Evolutionary conservation across 805 yeast genomes (phyloP).

Genomic region (Saturnispora gosingensis): DNA sequence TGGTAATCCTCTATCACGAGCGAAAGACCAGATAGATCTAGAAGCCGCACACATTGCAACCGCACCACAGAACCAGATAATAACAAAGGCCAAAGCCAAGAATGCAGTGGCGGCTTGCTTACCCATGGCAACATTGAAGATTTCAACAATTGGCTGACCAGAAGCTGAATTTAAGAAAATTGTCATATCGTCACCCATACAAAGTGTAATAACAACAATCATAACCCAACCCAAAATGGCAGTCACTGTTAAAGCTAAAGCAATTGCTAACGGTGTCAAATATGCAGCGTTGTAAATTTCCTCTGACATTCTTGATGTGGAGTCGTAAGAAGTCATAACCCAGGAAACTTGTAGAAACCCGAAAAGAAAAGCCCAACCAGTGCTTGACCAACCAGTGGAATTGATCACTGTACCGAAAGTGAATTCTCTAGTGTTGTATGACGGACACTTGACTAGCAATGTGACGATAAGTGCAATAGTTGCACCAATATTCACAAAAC

Average conservation of each 20-base stretch:
- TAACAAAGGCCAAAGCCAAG: conserved; percentile 38
- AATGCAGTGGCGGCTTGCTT: conserved; percentile 44
- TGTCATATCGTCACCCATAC: conserved; percentile 34
- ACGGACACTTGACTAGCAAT: conserved; percentile 44
- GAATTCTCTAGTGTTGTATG: conserved; percentile 34
- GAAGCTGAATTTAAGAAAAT: conserved; percentile 26
- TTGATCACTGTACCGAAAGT: conserved; percentile 41
- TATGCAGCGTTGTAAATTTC: conserved; percentile 46
- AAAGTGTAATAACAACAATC: conserved; percentile 37
- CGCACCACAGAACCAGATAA: conserved; percentile 45
- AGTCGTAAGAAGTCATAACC: conserved; percentile 52
- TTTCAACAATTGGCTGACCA: conserved; percentile 48
- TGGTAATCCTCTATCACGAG: conserved; percentile 49
- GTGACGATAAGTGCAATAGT: conserved; percentile 44
- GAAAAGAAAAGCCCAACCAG: conserved; percentile 49
- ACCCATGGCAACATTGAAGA: conserved; percentile 42
- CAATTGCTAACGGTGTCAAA: conserved; percentile 51
- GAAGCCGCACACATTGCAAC: conserved; percentile 42
- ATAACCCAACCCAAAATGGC: conserved; percentile 42
- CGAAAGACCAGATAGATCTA: conserved; percentile 48
- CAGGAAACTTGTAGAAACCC: conserved; percentile 51
- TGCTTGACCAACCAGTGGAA: conserved; percentile 40
- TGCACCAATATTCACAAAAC: conserved; percentile 40
- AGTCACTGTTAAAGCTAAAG: conserved; percentile 41
- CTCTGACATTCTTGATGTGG: conserved; percentile 47